Base-by-base conservation (phyloP, 2,329 filamentous ascomycete species). In the Metarhizium humberi region DNA sequence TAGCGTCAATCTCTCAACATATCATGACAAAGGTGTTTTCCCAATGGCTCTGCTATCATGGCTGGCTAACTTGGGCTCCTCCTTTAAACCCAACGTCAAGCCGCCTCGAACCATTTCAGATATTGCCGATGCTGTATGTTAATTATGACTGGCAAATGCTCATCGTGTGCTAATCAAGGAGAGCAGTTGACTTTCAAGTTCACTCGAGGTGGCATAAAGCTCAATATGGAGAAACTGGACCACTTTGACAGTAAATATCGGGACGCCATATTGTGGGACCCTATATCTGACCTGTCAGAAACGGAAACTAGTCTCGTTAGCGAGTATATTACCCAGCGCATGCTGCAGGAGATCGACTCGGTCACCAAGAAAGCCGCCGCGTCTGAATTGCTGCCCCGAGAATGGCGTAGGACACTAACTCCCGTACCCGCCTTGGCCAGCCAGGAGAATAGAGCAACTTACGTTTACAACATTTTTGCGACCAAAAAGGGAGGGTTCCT, bases 131-230 rank as follows among this genome's bases (percentile, higher is more conserved):
- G 83, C 84, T 56, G 87, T 88, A 73, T 54, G 79, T 66, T 47
- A 46, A 20, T 18, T 11, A 11, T n/a, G n/a, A 30, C n/a, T 3
- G 2, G 8, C 20, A 45, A 1, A 6, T 10, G 4, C 34, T 18
- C 4, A 42, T 36, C 25, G n/a, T n/a, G 14, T 57, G 49, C 65
- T 71, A 54, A 74, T 52, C 16, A 42, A 40, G 47, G 14, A 29
- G 4, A 47, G 16, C 57, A 90, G 81, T 92, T 96, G 67, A 84
- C 85, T 49, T 78, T 95, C 60, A 91, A 90, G 65, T 95, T 96
- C 71, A 97, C 91, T 3, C 89, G 87, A 63, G 92, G 92, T 10
- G 92, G 96, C 67, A 90, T 92, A 6, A 86, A 87, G 14, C 89
- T 96, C 18, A 84, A 87, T 20, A 80, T 86, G 52, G 82, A 85